These are phyloP conservation scores for Butyriboletus loyo DNA, from an alignment of 768 basidiomycete species.

Conservation along the genomic window DNA sequence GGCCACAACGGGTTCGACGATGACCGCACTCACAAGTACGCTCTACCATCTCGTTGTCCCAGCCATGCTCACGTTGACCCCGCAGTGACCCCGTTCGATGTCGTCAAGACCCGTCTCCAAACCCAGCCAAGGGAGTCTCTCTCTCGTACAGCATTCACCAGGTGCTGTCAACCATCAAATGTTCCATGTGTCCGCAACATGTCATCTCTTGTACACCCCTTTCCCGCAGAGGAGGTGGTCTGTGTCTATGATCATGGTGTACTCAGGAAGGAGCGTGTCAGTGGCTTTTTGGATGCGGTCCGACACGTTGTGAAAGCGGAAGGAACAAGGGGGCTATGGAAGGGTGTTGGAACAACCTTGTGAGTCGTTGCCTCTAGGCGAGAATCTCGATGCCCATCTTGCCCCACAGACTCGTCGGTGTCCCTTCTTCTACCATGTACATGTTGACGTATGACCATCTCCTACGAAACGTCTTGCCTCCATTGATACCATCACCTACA, in stretches of 20 bases:
- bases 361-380: conserved; percentile 36
- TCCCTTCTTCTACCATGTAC: conserved; percentile 89
- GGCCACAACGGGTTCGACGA: conserved; percentile 71
- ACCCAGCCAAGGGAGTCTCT: conserved; percentile 70
- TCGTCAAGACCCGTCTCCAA: conserved; percentile 94
- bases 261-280: conserved; percentile 68
- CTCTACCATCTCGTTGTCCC: conserved; percentile 5
- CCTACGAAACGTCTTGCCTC: conserved; percentile 57
- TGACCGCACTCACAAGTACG: conserved; percentile 83
- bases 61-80: conserved; percentile 4
- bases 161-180: conserved; percentile 66
- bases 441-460: conserved; percentile 96
- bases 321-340: conserved; percentile 88
- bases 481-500: conserved; percentile 50
- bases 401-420: conserved; percentile 69
- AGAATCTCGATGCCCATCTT: conserved; percentile 8
- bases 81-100: conserved; percentile 98
- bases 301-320: conserved; percentile 76
- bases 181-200: conserved; percentile 66
- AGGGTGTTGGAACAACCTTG: conserved; percentile 90
- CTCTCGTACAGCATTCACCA: conserved; percentile 49
- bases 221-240: conserved; percentile 61
- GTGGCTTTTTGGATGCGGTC: conserved; percentile 84
- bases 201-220: conserved; percentile 65
- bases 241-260: conserved; percentile 78